Percentiles rank a stretch among this genome's conserved stretches.
Evolutionary conservation across 257 asterid genomes (phyloP).

Genomic region (Coffea canephora): DNA sequence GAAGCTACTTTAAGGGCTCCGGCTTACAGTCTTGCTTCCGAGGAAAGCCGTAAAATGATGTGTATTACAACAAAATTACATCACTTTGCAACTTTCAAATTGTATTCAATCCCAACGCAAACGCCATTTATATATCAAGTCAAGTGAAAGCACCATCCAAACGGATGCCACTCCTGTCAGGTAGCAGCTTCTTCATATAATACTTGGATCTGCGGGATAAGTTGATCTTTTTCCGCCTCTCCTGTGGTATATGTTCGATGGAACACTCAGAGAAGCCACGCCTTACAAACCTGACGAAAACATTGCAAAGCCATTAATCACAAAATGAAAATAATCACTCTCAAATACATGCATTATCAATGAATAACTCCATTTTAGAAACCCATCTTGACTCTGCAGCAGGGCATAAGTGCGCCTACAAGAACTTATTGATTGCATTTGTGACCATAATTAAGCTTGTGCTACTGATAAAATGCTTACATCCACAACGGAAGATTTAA

Average conservation of each 20-base stretch:
- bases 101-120: not conserved
- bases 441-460: not conserved
- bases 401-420: not conserved
- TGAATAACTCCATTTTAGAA: not conserved
- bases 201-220: conserved; percentile 81
- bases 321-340: not conserved
- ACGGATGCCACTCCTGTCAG: conserved; percentile 74
- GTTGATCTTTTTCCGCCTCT: conserved; percentile 71
- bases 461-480: not conserved
- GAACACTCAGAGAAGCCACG: conserved; percentile 90
- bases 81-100: not conserved
- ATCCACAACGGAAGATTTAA: not conserved
- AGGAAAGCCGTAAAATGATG: not conserved
- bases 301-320: not conserved
- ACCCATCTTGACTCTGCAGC: not conserved
- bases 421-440: not conserved
- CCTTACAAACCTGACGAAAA: conserved; percentile 71
- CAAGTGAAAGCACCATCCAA: conserved; percentile 43
- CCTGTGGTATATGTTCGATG: conserved; percentile 64
- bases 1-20: not conserved
- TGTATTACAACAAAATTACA: too few species aligned
- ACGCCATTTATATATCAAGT: not conserved
- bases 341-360: not conserved
- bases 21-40: not conserved
- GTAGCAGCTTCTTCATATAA: conserved; percentile 73